Percentiles rank a stretch among this genome's conserved stretches.
Conservation (phyloP, 2,329 filamentous ascomycete species). For the Fusarium denticulatum region DNA sequence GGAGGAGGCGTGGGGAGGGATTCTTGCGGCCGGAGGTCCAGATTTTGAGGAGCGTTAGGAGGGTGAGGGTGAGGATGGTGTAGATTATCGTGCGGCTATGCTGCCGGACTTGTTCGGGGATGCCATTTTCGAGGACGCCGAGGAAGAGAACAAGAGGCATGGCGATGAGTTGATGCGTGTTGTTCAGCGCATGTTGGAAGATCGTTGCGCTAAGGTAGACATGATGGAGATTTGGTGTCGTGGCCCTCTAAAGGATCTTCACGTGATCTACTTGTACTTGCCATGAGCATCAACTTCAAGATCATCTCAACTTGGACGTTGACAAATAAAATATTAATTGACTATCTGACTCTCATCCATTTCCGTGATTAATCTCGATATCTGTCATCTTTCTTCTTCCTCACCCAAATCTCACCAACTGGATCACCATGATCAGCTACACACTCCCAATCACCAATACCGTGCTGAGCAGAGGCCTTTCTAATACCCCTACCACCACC, state of each 20-base stretch:
- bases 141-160: conserved; percentile 66
- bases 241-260: conserved; percentile 20
- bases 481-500: conserved; percentile 78
- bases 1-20: conserved; percentile 81
- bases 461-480: conserved; percentile 67
- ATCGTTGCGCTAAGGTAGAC: not conserved
- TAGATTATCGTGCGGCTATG: conserved; percentile 57
- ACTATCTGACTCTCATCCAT: not conserved
- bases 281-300: not conserved
- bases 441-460: conserved; percentile 78
- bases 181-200: conserved; percentile 26
- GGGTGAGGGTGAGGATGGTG: conserved; percentile 48
- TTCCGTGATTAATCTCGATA: conserved; percentile 11
- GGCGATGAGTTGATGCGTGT: conserved; percentile 28
- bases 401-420: conserved; percentile 74
- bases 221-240: conserved; percentile 26
- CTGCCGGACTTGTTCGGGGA: conserved; percentile 59
- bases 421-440: conserved; percentile 71
- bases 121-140: conserved; percentile 58
- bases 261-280: conserved; percentile 25
- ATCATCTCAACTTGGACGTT: not conserved
- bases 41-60: conserved; percentile 67
- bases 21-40: conserved; percentile 83
- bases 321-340: conserved; percentile 18
- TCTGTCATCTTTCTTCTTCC: conserved; percentile 44